Conservation (phyloP, 108 stramenopile genomes). For the Phaeodactylum tricornutum region DNA sequence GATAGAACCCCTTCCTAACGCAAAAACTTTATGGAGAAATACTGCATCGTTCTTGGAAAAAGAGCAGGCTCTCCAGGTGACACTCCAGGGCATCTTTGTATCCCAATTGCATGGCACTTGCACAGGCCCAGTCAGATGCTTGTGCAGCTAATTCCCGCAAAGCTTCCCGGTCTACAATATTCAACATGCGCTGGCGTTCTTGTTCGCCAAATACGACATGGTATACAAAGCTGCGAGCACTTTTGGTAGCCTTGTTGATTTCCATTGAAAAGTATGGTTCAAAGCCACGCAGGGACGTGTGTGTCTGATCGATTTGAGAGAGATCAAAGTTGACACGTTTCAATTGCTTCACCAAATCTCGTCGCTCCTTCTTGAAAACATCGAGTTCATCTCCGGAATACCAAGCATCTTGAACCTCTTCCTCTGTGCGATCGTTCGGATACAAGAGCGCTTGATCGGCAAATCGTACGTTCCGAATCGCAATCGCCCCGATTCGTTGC, state of each 20-base stretch:
- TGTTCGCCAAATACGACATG: background rate
- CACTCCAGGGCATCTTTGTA: no score
- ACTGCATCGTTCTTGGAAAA: no score
- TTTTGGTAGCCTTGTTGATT: background rate
- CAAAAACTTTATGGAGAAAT: no score
- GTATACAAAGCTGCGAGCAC: background rate
- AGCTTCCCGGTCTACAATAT: background rate
- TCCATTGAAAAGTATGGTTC: conserved; percentile 3
- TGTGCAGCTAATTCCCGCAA: no score
- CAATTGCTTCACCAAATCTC: background rate
- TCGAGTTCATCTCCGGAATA: background rate
- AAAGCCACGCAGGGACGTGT: background rate
- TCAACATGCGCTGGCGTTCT: background rate
- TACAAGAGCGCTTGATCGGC: background rate
- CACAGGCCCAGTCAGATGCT: no score
- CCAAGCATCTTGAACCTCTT: background rate
- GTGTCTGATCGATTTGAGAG: background rate
- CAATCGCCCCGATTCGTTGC: no score
- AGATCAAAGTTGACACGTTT: background rate
- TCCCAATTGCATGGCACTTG: no score
- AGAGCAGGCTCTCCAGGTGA: no score
- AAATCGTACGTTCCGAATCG: conserved; percentile 2
- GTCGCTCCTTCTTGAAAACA: background rate
- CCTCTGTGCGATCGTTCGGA: background rate
- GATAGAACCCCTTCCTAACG: no score